These are phyloP conservation scores for Verticillium alfalfae DNA, from an alignment of 2,329 filamentous ascomycete species.

Conservation along the genomic window DNA sequence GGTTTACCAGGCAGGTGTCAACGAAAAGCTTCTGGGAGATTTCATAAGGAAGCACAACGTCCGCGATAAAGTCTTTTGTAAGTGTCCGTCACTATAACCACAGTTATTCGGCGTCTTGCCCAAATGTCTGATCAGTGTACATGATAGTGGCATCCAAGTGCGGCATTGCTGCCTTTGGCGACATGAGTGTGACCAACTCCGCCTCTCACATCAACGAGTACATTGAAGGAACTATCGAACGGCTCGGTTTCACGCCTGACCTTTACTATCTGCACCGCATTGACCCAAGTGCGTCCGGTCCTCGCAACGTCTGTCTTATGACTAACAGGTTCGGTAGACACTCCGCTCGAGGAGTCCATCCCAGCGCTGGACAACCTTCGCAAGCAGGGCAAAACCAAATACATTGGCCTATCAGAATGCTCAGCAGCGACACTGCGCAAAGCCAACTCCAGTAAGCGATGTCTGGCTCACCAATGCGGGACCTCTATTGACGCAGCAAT, in stretches of 20 bases:
- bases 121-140: not conserved
- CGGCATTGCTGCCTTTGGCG: conserved; percentile 31
- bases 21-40: conserved; percentile 43
- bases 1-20: conserved; percentile 37
- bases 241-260: conserved; percentile 40
- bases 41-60: conserved; percentile 45
- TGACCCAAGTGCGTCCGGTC: conserved; percentile 28
- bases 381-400: conserved; percentile 39
- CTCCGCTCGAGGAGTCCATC: conserved; percentile 41
- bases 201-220: conserved; percentile 39
- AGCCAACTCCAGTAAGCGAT: conserved; percentile 31
- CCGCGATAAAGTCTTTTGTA: conserved; percentile 42
- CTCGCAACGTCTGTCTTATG: not conserved
- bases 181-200: conserved; percentile 32
- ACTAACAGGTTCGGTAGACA: conserved; percentile 17
- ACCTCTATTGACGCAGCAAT: not conserved
- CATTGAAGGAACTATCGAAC: conserved; percentile 42
- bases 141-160: conserved; percentile 40
- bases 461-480: too few species aligned
- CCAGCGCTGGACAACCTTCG: conserved; percentile 38
- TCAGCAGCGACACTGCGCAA: conserved; percentile 36
- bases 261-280: conserved; percentile 39
- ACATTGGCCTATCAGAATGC: conserved; percentile 41
- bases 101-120: conserved; percentile 7
- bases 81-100: not conserved